Base-by-base conservation (phyloP, 768 basidiomycete genomes). In the Cystobasidiopsis lactophilus region DNA sequence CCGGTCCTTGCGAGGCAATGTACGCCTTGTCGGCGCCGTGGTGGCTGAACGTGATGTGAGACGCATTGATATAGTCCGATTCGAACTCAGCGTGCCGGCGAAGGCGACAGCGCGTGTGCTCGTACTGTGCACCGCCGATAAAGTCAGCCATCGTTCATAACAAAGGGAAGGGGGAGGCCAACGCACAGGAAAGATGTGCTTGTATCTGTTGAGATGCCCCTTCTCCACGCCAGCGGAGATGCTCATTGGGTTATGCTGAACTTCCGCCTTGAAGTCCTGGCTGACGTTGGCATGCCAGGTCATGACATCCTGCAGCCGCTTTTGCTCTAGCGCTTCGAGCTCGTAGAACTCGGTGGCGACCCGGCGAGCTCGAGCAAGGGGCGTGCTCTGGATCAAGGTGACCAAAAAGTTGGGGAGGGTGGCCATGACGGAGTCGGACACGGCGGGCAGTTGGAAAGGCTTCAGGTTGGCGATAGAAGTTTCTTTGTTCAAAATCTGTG, bases 181-280 rank as follows among this genome's bases (percentile, higher is more conserved):
- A 59, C 64, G 37, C 39, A 88, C 95, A 0, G 91, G 91, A 85
- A 88, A 96, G 53, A 96, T 93, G 64, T 96, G 82, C 54, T 81
- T 79, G 69, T 93, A 96, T 80, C 91, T 73, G 60, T 96, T 96
- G 72, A 93, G 86, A 19, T 77, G 72, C 9, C 91, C 91, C 63
- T 91, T 83, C 68, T 96, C 91, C 10, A 96, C 77, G 2, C 84
- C 91, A 5, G 91, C 91, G 0, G 85, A 91, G 56, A 96, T 96
- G 50, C 83, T 85, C 65, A 80, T 93, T 7, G 86, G 88, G 64
- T 80, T 50, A 53, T 52, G 58, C 33, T 41, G 35, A 16, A 52
- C 14, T 31, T 58, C 55, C 37, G 60, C 54, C n/a, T n/a, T n/a
- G n/a, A n/a, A n/a, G 27, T 56, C 51, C 23, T 40, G 33, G 23